phyloP scores from a whole-genome alignment of 2,329 filamentous ascomycete genomes.

The Trichoderma koningiopsis region DNA sequence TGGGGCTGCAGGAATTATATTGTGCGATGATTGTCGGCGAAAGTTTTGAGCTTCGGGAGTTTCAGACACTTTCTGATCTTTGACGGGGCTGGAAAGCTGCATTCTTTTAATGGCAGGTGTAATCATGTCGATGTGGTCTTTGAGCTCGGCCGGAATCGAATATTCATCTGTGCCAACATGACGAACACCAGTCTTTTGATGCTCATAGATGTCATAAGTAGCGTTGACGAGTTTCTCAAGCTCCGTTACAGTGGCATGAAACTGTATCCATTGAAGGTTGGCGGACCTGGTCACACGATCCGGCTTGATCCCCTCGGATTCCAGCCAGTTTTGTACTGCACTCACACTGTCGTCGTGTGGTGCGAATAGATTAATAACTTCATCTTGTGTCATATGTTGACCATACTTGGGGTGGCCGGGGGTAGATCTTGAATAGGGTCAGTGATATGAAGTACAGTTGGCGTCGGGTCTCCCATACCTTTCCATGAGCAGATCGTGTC shows the following conservation, averaged over 20 bases:
- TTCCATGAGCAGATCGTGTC: conserved; percentile 3
- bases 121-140: conserved; percentile 1
- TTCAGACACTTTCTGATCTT: too few species aligned
- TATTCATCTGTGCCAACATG: background rate
- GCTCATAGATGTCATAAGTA: conserved; percentile 2
- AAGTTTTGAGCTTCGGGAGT: background rate
- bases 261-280: conserved; percentile 10
- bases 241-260: conserved; percentile 4
- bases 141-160: background rate
- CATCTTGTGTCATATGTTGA: background rate
- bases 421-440: background rate
- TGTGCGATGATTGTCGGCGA: background rate
- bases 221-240: background rate
- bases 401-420: conserved; percentile 4
- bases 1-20: background rate
- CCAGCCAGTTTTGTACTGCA: background rate
- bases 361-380: conserved; percentile 5
- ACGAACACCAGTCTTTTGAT: background rate
- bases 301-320: background rate
- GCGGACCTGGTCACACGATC: background rate
- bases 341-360: background rate
- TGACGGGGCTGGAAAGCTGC: background rate
- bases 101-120: background rate
- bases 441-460: background rate
- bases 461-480: background rate